Conservation (phyloP, 2,329 filamentous ascomycete species). For the Epichloe aotearoae region DNA sequence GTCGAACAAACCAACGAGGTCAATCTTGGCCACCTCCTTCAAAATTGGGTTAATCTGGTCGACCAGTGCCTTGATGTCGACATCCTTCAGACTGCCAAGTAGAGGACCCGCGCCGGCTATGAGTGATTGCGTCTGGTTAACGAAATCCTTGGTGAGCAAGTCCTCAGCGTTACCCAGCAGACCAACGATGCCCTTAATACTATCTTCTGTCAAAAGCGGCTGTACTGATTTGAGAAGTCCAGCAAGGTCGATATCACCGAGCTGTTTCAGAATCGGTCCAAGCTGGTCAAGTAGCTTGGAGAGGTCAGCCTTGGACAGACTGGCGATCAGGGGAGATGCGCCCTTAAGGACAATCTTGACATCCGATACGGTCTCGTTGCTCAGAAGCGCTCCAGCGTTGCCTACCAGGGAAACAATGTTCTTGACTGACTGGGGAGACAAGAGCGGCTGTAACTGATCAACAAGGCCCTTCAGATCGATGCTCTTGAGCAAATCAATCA, state of each 20-base stretch:
- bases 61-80: slow-evolving; percentile 11
- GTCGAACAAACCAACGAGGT: slow-evolving; percentile 2
- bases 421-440: slow-evolving; percentile 15
- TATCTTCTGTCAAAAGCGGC: slow-evolving; percentile 10
- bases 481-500: slow-evolving; percentile 16
- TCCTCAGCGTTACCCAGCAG: slow-evolving; percentile 2
- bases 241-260: slow-evolving; percentile 4
- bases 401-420: slow-evolving; percentile 13
- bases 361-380: slow-evolving; percentile 2
- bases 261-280: slow-evolving; percentile 2
- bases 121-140: slow-evolving; percentile 8
- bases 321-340: slow-evolving; percentile 3
- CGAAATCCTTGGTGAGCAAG: slow-evolving; percentile 9
- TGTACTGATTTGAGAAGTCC: slow-evolving; percentile 3
- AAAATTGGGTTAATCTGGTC: slow-evolving; percentile 16
- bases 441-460: slow-evolving; percentile 12
- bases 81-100: slow-evolving; percentile 20
- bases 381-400: slow-evolving; percentile 1
- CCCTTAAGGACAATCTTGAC: slow-evolving; percentile 3
- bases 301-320: slow-evolving; percentile 6
- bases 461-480: slow-evolving; percentile 22
- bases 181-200: slow-evolving; percentile 10
- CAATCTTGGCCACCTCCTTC: slow-evolving; percentile 7
- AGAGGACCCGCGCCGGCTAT: slow-evolving; percentile 16
- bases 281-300: slow-evolving; percentile 4